Evolutionary conservation across 1,139 yeast genomes (phyloP), one percentile per base, ranked within the genome.

Genomic region (Trichomonascaceae sp.): DNA sequence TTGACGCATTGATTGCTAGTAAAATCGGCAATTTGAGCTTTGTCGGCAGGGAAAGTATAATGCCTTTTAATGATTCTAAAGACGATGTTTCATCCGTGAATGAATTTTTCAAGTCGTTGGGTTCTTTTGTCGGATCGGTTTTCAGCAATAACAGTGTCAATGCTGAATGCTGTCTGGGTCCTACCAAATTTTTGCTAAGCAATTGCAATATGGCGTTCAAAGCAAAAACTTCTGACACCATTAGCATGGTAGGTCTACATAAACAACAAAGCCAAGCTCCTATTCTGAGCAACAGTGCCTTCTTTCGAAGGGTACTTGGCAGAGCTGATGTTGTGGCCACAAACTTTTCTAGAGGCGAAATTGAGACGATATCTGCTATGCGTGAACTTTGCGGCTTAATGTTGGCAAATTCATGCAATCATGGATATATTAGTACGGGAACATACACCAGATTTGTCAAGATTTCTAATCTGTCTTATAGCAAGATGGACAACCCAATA

Each of bases 371-470:
- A 12, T 18, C 18, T 1, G n/a, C 17, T 8, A 7, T 45, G 32
- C 59, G 52, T 30, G 55, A 58, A 20, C 51, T 60, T 3, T 55
- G 52, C 48, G 53, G 55, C 47, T 56, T 57, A 22, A 59, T 66
- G 65, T 53, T 59, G 8, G 44, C 63, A 12, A 65, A 66, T 49
- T 52, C 58, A 41, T 49, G 65, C n/a, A 54, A 60, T 8, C 60
- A 59, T 43, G 69, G 68, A 3, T 64, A 59, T 49, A 47, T 66
- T 2, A 57, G 64, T 0, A 61, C 64, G 7, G 61, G 61, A 9
- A 43, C 56, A 1, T 51, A 47, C 36, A 60, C 63, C 7, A 52
- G 66, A 22, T 63, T 66, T 51, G 53, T 66, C 12, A 44, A 50
- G 22, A 44, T 50, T 36, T 22, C 44, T 12, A 24, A 36, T 15